A percentile compares a stretch with the other conserved stretches of the same genome.
Conservation (phyloP, 768 basidiomycete species). For the Daedaleopsis sinensis region DNA sequence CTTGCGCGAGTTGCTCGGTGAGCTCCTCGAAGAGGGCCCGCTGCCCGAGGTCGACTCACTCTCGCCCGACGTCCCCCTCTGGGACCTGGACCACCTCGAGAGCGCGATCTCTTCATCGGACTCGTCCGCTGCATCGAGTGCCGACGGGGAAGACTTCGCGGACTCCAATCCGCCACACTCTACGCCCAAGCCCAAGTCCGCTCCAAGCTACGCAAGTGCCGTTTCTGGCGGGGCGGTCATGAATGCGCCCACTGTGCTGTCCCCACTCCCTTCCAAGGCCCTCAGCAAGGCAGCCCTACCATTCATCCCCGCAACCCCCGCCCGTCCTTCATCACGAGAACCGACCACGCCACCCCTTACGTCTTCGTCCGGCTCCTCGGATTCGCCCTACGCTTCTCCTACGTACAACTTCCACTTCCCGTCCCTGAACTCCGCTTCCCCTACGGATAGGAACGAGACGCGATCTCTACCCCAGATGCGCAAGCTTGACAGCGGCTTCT, state of each 20-base stretch:
- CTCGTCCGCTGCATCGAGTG: slow-evolving; percentile 30
- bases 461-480: slow-evolving; percentile 38
- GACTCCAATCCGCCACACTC: slow-evolving; percentile 46
- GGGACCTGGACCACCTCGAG: slow-evolving; percentile 25
- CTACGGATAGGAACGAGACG: slow-evolving; percentile 27
- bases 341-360: slow-evolving; percentile 19
- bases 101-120: slow-evolving; percentile 12
- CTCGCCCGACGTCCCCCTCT: slow-evolving; percentile 20
- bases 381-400: slow-evolving; percentile 26
- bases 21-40: slow-evolving; percentile 19
- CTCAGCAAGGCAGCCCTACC: slow-evolving; percentile 30
- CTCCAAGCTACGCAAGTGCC: slow-evolving; percentile 36
- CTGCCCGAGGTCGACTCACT: slow-evolving; percentile 20
- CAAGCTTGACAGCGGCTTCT: slow-evolving; percentile 58
- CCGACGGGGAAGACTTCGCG: slow-evolving; percentile 48
- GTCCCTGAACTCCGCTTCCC: slow-evolving; percentile 41
- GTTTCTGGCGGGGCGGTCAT: slow-evolving; percentile 31
- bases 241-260: slow-evolving; percentile 18
- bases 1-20: slow-evolving; percentile 43
- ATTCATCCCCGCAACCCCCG: slow-evolving; percentile 26
- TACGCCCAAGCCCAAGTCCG: slow-evolving; percentile 48
- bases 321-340: slow-evolving; percentile 7
- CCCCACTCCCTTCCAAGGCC: slow-evolving; percentile 30
- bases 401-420: slow-evolving; percentile 51
- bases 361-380: slow-evolving; percentile 19